Percentiles rank a stretch among this genome's conserved stretches.
Evolutionary conservation across 306 rosid genomes (phyloP).

Genomic region (Parietaria judaica): DNA sequence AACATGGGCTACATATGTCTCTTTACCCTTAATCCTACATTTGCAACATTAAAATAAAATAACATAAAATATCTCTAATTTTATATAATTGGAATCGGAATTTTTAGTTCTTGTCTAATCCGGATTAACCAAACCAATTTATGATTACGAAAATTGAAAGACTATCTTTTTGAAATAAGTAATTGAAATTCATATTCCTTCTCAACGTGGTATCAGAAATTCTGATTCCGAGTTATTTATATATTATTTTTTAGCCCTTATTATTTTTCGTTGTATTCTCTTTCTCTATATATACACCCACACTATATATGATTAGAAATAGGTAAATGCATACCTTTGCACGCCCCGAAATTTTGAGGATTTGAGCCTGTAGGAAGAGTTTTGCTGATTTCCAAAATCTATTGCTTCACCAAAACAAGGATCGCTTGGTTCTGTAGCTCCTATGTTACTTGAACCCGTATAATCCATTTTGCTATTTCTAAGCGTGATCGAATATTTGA

Average conservation of each 20-base stretch:
- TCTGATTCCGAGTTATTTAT: too few species aligned
- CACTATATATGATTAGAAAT: background rate
- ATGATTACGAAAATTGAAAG: too few species aligned
- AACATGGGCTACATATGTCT: conserved; percentile 14
- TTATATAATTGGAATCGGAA: background rate
- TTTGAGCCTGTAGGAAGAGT: conserved; percentile 2
- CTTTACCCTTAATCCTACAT: conserved; percentile 14
- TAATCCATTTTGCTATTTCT: background rate
- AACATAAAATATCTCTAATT: too few species aligned
- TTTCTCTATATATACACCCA: background rate
- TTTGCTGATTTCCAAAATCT: background rate
- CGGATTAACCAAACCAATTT: too few species aligned
- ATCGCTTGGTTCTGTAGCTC: background rate
- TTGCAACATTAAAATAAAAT: background rate
- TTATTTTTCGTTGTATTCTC: background rate
- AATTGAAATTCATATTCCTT: too few species aligned
- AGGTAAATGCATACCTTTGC: conserved; percentile 8
- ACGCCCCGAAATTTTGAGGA: conserved; percentile 15
- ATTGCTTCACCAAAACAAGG: background rate
- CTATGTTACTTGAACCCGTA: background rate
- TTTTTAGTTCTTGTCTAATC: too few species aligned
- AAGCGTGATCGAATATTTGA: too few species aligned
- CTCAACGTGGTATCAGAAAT: too few species aligned
- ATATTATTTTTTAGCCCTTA: background rate
- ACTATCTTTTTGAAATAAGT: too few species aligned